A percentile compares a stretch with the other conserved stretches of the same genome.
Evolutionary conservation across 1,284 basidiomycete genomes (phyloP).

Genomic region (Apiotrichum sp.): DNA sequence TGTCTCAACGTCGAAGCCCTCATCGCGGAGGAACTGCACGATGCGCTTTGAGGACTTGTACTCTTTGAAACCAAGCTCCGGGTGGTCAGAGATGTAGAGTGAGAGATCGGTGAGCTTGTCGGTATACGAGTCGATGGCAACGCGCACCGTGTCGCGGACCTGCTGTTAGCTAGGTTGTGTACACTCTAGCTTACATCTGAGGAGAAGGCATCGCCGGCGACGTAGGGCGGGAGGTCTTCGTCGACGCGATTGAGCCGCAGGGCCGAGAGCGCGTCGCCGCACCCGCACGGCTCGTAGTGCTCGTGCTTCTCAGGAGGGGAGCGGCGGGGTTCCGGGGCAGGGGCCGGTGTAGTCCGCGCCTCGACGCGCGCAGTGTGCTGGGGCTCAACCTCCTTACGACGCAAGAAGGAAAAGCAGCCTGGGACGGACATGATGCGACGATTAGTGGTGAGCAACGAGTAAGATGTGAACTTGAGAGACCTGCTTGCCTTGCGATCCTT

Average conservation of each 20-base stretch:
- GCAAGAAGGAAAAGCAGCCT: conserved; percentile 1
- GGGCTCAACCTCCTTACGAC: not conserved
- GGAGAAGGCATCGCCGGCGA: not conserved
- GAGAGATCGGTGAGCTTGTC: conserved; percentile 19
- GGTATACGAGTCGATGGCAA: conserved; percentile 3
- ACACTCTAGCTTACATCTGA: not conserved
- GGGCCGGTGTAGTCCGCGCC: no score
- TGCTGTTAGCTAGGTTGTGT: not conserved
- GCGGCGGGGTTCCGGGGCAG: not conserved
- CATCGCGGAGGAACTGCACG: conserved; percentile 54
- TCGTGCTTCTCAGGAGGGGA: not conserved
- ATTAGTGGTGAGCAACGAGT: no score
- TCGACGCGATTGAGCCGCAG: not conserved
- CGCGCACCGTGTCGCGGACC: conserved; percentile 10
- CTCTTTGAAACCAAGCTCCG: conserved; percentile 26
- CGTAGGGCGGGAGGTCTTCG: not conserved
- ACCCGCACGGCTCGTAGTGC: conserved; percentile 2
- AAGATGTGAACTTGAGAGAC: no score
- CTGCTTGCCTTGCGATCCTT: no score
- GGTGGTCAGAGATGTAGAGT: conserved; percentile 23
- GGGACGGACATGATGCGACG: not conserved
- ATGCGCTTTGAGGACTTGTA: conserved; percentile 55
- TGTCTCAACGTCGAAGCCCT: conserved; percentile 56
- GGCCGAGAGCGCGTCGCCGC: not conserved
- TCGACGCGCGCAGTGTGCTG: no score